A percentile compares a stretch with the other conserved stretches of the same genome.
phyloP scores from a whole-genome alignment of 371 early-diverging fungal genomes.

The Dichotomocladium elegans region DNA sequence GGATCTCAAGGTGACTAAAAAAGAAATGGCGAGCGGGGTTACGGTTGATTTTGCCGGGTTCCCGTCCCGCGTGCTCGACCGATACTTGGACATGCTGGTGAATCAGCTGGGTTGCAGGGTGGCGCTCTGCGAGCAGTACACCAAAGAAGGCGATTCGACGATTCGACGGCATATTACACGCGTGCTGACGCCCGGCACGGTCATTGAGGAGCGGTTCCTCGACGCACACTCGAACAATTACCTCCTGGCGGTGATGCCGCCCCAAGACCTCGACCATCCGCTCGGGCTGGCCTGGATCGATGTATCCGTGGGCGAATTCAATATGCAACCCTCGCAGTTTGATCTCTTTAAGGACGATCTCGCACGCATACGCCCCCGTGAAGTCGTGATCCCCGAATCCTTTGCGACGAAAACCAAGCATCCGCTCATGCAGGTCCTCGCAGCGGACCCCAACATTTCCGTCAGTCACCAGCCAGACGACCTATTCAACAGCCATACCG shows the following conservation, averaged over 20 bases:
- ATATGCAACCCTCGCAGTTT: slow-evolving; percentile 52
- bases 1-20: slow-evolving; percentile 64
- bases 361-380: slow-evolving; percentile 80
- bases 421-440: background rate
- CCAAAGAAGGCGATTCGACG: slow-evolving; percentile 34
- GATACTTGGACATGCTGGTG: slow-evolving; percentile 78
- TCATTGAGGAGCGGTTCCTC: slow-evolving; percentile 70
- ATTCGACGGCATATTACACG: slow-evolving; percentile 70
- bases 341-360: slow-evolving; percentile 61
- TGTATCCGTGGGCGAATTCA: slow-evolving; percentile 88
- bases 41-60: slow-evolving; percentile 76
- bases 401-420: background rate
- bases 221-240: slow-evolving; percentile 65
- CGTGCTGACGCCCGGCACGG: slow-evolving; percentile 87
- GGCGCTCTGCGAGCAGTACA: slow-evolving; percentile 85
- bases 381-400: slow-evolving; percentile 63
- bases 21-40: slow-evolving; percentile 37
- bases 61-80: slow-evolving; percentile 63
- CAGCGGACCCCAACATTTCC: background rate
- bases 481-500: background rate
- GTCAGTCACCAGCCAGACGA: background rate
- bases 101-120: slow-evolving; percentile 67
- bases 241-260: slow-evolving; percentile 50
- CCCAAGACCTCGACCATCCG: background rate
- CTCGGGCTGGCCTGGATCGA: slow-evolving; percentile 90